Conservation (phyloP, 2,329 filamentous ascomycete species). For the Claviceps fusiformis region DNA sequence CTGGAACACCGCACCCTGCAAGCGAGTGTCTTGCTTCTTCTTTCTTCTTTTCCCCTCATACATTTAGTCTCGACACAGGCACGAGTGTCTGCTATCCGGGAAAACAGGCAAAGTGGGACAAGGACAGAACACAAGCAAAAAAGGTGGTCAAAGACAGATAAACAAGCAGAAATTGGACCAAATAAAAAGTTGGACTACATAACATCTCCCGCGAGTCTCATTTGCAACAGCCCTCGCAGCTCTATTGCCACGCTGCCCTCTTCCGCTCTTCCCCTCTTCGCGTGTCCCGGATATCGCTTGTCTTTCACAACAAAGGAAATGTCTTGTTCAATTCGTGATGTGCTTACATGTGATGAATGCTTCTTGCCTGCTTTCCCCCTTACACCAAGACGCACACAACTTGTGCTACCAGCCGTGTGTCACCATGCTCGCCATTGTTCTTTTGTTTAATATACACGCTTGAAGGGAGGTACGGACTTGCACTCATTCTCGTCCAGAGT, state of each 20-base stretch:
- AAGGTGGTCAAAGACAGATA: not conserved
- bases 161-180: not conserved
- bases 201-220: not conserved
- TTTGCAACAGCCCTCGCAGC: not conserved
- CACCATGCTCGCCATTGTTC: not conserved
- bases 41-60: too few relatives aligned
- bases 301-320: constrained; percentile 7
- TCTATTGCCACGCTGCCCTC: not conserved
- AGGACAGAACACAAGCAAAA: not conserved
- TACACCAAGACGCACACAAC: not conserved
- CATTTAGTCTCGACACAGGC: too few relatives aligned
- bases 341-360: not conserved
- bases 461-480: constrained; percentile 92
- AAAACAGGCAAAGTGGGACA: too few relatives aligned
- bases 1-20: too few relatives aligned
- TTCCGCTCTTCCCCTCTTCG: not conserved
- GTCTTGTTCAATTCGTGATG: not conserved
- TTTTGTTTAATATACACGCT: constrained; percentile 63
- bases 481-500: constrained; percentile 94
- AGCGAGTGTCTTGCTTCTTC: too few relatives aligned
- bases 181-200: too few relatives aligned
- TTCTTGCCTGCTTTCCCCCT: not conserved
- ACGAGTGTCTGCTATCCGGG: too few relatives aligned
- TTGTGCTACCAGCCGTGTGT: not conserved
- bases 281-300: constrained; percentile 5